Base-by-base conservation (phyloP, 306 rosid genomes). In the Vigna reflexopilosa region DNA sequence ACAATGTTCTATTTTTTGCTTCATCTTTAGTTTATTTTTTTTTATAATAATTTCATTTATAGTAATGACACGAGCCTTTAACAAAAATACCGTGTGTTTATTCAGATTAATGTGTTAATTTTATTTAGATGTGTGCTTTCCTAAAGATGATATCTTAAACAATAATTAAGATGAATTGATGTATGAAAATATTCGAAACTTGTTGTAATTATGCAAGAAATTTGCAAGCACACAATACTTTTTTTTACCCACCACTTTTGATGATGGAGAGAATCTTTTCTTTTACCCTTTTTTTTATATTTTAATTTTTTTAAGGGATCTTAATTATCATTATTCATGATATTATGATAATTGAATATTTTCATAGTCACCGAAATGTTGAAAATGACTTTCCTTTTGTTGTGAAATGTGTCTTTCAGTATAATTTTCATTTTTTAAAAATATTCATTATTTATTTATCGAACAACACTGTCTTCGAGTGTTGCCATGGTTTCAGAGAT, bases 101-200 rank as follows among this genome's bases (percentile, higher is more conserved):
- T 34, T 34, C 38, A 34, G 7, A 4, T 6, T 6, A 34, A 30
- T 30, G 34, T 30, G 34, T 34, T 34, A 34, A 34, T 34, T 34
- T 1, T 5, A 34, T 5, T 34, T 34, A 34, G 0, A 9, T 5
- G 17, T 5, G 13, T 12, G 9, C 1, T 58, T 58, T 24, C 12
- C 17, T 11, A 24, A 57, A 57, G n/a, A 24, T 24, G 28, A 12
- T 11, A 61, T 14, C 20, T 30, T 30, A 28, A 36, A 34, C 4
- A 64, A 36, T 42, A 40, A 20, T 42, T 42, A 42, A 42, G 34
- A 66, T 66, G 71, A 65, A 38, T 64, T 65, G 14, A 16, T 63
- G 7, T 36, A 3, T 63, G 70, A 66, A 66, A 42, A 66, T 66
- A 66, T 66, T 66, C 51, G 34, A 66, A 66, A 66, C 71, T 66